Evolutionary conservation across 768 basidiomycete genomes (phyloP).

Genomic region (Lactarius psammicola): DNA sequence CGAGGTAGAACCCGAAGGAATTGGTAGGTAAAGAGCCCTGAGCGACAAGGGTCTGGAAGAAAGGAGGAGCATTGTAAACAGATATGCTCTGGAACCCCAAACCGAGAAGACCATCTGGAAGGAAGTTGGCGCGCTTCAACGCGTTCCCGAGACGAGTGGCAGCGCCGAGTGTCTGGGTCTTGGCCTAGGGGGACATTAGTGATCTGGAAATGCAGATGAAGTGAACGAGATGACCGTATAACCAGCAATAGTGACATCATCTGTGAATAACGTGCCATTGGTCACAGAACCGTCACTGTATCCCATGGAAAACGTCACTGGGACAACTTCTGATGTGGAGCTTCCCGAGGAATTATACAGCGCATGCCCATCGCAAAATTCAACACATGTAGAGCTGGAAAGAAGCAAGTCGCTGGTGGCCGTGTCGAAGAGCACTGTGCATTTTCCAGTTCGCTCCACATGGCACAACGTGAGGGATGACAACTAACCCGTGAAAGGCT

Average conservation of each 20-base stretch:
- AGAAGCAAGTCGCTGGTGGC: slow-evolving; percentile 37
- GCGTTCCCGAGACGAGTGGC: slow-evolving; percentile 39
- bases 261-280: slow-evolving; percentile 43
- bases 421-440: slow-evolving; percentile 42
- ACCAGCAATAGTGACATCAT: slow-evolving; percentile 43
- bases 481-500: slow-evolving; percentile 6
- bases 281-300: slow-evolving; percentile 44
- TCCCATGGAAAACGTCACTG: slow-evolving; percentile 33
- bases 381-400: slow-evolving; percentile 34
- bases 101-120: slow-evolving; percentile 45
- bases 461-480: neutral
- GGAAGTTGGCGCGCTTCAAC: slow-evolving; percentile 26
- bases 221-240: slow-evolving; percentile 27
- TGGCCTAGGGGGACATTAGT: slow-evolving; percentile 25
- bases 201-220: neutral
- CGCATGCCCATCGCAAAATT: slow-evolving; percentile 32
- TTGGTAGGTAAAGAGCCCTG: slow-evolving; percentile 36
- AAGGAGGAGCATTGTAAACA: slow-evolving; percentile 26
- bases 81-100: slow-evolving; percentile 37
- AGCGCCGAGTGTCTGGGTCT: slow-evolving; percentile 44
- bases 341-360: slow-evolving; percentile 4
- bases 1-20: slow-evolving; percentile 54
- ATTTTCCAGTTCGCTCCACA: neutral
- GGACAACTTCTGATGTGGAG: slow-evolving; percentile 29
- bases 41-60: slow-evolving; percentile 44